Base-by-base conservation (phyloP, 169 alveolate genomes). In the Hepatocystis sp. region DNA sequence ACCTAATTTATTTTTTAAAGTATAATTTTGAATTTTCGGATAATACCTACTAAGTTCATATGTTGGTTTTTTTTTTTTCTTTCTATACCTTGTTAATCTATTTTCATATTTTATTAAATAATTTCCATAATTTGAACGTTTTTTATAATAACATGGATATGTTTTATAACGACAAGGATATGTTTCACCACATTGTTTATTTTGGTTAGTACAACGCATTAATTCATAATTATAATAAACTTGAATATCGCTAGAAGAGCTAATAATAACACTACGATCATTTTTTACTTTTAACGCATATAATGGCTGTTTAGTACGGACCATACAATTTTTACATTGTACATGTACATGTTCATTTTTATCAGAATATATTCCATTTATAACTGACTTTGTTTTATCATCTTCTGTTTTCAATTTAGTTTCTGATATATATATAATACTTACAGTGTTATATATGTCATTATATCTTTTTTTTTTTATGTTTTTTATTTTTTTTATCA, bases 401-500 rank as follows among this genome's bases (percentile, higher is more conserved):
- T 23, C 34, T 7, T 7, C 21, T n/a, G 19, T 36, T 5, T 15
- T 21, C n/a, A n/a, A n/a, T n/a, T n/a, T n/a, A 5, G 30, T 47
- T 36, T 28, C 30, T 4, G 88, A 76, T 0, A 76, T 27, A 10
- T 30, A 34, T 2, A 76, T 56, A 23, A 76, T 76, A 17, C 58
- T 76, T 27, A 76, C n/a, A 17, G 56, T 42, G 5, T 52, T 30
- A 3, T 7, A 2, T 10, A 13, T 25, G 3, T 27, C 46, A 15
- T 11, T 10, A 3, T 32, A 30, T 32, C 27, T 76, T 60, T 52
- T 76, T 13, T 52, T 63, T 5, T 58, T 58, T 34, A 58, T 40
- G 2, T 44, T 51, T 51, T 76, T 76, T 58, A 76, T 76, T 52
- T 76, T 76, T 64, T 76, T 76, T 63, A 36, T 76, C 17, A 76